Evolutionary conservation across 352 stramenopile genomes (phyloP), one percentile per base, ranked within the genome.

Genomic region (Phytophthora podocarpi): DNA sequence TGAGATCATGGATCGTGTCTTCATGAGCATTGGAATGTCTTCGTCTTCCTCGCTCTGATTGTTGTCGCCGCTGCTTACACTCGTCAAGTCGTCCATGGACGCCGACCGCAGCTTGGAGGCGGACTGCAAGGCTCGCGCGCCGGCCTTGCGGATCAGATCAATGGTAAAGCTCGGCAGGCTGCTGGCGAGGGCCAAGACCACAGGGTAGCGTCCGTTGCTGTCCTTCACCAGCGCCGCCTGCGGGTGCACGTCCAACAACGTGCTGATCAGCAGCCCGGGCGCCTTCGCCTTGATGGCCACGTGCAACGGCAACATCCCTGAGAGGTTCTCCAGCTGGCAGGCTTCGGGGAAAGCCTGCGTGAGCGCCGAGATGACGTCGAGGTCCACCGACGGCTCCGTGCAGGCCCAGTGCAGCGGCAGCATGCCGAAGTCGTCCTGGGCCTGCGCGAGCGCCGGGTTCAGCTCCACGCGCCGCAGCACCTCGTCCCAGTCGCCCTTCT

Each of bases 331-430:
- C 36, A 86, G 66, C 43, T 76, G 35, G 31, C 76, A 91, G 16
- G 72, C 85, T 2, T 57, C 67, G 0, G 85, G 83, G 37, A 88
- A 93, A 6, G 77, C 80, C 2, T 62, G 28, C 13, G 89, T 46
- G 32, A 94, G 48, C 23, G 65, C 23, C 31, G 76, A 60, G 21
- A 95, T 31, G 37, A 76, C 64, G 40, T 78, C 75, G 11, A 92
- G 67, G 20, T 63, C 28, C 20, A 92, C 50, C 13, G 57, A 30
- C 18, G 75, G 70, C 59, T 93, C 86, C 5, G 84, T 95, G 50
- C 80, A 93, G 28, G 76, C 82, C 86, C 86, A 95, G 67, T 95
- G 86, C 39, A 95, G 72, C 36, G 86, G 84, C 61, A 93, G 70
- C 82, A 95, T 93, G 26, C 84, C 82, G 46, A 92, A 93, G 62